Base-by-base conservation (phyloP, 2,329 filamentous ascomycete species). In the Talaromyces sp. region DNA sequence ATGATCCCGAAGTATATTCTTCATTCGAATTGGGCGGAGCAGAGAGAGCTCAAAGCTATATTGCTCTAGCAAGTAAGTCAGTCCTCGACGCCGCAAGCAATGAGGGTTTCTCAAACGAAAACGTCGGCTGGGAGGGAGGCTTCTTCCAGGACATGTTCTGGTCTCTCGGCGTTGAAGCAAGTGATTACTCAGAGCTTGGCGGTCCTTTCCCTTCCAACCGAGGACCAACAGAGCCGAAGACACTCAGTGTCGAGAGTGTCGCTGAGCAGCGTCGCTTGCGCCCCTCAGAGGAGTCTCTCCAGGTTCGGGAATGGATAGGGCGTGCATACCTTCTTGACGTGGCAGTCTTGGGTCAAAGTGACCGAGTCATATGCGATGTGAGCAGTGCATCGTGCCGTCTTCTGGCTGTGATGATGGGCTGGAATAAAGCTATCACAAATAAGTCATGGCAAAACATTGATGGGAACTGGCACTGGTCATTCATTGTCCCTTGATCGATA, bases 61-160 rank as follows among this genome's bases (percentile, higher is more conserved):
- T 96, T 72, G 85, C 87, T 23, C 83, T 96, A 6, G 90, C 90
- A 87, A 14, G 90, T 89, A 67, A 96, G 85, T 58, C 92, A 83
- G 57, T 82, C 83, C 63, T 75, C n/a, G 68, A 69, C 16, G 65
- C 66, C 23, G 67, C 60, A n/a, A 55, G 23, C 12, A 52, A 58
- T 12, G 28, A 16, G 57, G 50, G 25, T 21, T 31, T 46, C 40
- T 83, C 90, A 39, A 90, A 92, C 64, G 88, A 92, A 71, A 84
- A 87, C 1, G 87, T 91, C 44, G 92, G 91, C 33, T 96, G 91
- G 91, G 91, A 96, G 73, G 91, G 92, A 18, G 92, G 92, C 1
- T 96, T 96, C 80, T 96, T 89, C 76, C 83, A 84, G 14, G 84
- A 86, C 69, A 88, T 95, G 76, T 96, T 96, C 76, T 93, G 89